phyloP scores from a whole-genome alignment of 2,329 filamentous ascomycete species.

The Lachnellula subtilissima region DNA sequence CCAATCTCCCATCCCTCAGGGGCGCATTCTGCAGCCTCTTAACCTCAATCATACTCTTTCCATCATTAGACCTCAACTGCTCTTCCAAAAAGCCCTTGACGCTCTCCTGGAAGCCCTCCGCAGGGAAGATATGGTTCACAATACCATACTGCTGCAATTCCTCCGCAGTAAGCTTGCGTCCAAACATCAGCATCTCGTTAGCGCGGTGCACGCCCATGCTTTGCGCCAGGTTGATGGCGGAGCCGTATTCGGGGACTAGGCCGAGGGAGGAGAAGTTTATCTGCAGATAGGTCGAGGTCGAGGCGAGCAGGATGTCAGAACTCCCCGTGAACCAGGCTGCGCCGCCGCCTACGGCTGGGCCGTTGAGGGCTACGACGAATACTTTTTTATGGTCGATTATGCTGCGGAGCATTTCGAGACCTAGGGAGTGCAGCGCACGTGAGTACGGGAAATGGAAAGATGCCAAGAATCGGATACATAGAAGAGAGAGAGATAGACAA shows the following conservation, averaged over 20 bases:
- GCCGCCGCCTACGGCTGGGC: slow-evolving; percentile 45
- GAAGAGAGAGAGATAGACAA: background rate
- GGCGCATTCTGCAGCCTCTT: slow-evolving; percentile 46
- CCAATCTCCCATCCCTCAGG: slow-evolving; percentile 39
- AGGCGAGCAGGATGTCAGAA: slow-evolving; percentile 45
- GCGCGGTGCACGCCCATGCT: slow-evolving; percentile 45
- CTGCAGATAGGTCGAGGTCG: slow-evolving; percentile 41
- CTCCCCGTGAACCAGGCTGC: slow-evolving; percentile 47
- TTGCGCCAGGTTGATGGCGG: slow-evolving; percentile 41
- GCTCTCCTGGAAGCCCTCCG: slow-evolving; percentile 37
- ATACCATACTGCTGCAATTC: slow-evolving; percentile 41
- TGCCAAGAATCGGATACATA: slow-evolving; percentile 1
- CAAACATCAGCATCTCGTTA: slow-evolving; percentile 50
- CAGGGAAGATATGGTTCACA: slow-evolving; percentile 42
- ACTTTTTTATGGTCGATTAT: slow-evolving; percentile 48
- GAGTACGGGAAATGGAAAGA: background rate
- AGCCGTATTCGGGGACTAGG: slow-evolving; percentile 46
- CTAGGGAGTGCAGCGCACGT: slow-evolving; percentile 5
- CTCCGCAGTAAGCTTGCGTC: slow-evolving; percentile 38
- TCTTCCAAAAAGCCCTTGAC: slow-evolving; percentile 39
- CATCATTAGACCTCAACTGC: slow-evolving; percentile 42
- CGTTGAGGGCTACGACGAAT: slow-evolving; percentile 46
- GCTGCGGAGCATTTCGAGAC: slow-evolving; percentile 37
- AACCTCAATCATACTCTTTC: slow-evolving; percentile 48
- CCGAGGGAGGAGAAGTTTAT: slow-evolving; percentile 44